Evolutionary conservation across 768 basidiomycete genomes (phyloP).

Genomic region (Mycena pura): DNA sequence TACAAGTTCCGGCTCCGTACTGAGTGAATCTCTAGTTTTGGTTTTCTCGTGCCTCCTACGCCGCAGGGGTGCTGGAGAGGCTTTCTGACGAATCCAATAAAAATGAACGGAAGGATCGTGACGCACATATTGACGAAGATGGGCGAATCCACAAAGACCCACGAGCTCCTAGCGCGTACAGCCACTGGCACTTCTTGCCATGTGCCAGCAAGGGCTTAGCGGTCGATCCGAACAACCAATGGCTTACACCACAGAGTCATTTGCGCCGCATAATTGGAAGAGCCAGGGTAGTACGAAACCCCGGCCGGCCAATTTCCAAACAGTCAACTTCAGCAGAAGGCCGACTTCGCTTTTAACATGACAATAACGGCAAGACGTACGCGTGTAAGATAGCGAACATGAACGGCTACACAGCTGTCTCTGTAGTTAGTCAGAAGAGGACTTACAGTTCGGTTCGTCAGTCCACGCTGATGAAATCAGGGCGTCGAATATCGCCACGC

Average conservation of each 20-base stretch:
- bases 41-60: too few species aligned
- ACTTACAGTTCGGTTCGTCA: slow-evolving; percentile 17
- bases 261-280: slow-evolving; percentile 20
- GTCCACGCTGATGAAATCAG: slow-evolving; percentile 17
- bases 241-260: slow-evolving; percentile 14
- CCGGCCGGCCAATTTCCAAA: slow-evolving; percentile 11
- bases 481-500: slow-evolving; percentile 15
- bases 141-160: slow-evolving; percentile 5
- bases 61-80: too few species aligned
- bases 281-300: slow-evolving; percentile 12
- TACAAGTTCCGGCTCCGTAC: too few species aligned
- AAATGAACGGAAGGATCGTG: background rate
- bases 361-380: background rate
- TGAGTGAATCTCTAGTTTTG: too few species aligned
- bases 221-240: background rate
- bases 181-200: slow-evolving; percentile 16
- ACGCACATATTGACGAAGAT: slow-evolving; percentile 9
- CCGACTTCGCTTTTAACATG: background rate
- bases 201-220: slow-evolving; percentile 16
- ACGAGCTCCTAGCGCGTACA: slow-evolving; percentile 10
- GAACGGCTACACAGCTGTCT: background rate
- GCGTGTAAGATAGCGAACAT: slow-evolving; percentile 12
- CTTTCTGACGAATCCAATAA: too few species aligned
- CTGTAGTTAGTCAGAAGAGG: background rate
- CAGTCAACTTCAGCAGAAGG: slow-evolving; percentile 9